Base-by-base conservation (phyloP, 345 rosid species). In the Gossypium thurberi region DNA sequence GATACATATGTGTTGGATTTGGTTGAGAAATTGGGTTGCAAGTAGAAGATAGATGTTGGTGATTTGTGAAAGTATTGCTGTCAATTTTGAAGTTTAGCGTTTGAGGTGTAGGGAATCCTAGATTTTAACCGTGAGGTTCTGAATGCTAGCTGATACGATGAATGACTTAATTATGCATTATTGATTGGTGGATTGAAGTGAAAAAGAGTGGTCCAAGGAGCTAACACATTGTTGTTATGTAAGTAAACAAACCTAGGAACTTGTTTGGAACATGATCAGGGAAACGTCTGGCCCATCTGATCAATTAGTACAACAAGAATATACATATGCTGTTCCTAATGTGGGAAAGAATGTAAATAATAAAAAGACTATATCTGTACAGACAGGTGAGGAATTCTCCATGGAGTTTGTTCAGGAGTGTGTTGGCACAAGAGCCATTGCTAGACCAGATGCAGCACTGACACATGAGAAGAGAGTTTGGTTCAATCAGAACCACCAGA, bases 361-460 rank as follows among this genome's bases (percentile, higher is more conserved):
- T 23, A 78, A 85, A 18, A 80, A 85, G 15, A 51, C 15, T 69
- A 79, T 67, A 13, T 85, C 87, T 37, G 76, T 85, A 71, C 88
- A 79, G 80, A 87, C 86, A 10, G 89, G 93, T 0, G 93, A 87
- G 74, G 85, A 83, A 81, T 88, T 88, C 65, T 84, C 92, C 18
- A 59, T 83, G 84, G 84, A 87, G 80, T 89, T 89, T 81, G 86
- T 84, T 17, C 86, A 80, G 76, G 93, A 87, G 62, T 78, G 78
- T 60, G 72, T 67, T 56, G 74, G 73, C 14, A 11, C 80, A n/a
- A 76, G 81, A 61, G 77, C 81, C 53, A 61, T 75, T 71, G 56
- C 61, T 17, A n/a, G 74, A 60, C 72, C 75, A 13, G 33, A 46
- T n/a, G 43, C 69, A 8, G 65, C 74, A 74, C 78, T 69, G 51